Evolutionary conservation across 129 eudicot genomes (phyloP).

Genomic region (Helichrysum umbraculigerum): DNA sequence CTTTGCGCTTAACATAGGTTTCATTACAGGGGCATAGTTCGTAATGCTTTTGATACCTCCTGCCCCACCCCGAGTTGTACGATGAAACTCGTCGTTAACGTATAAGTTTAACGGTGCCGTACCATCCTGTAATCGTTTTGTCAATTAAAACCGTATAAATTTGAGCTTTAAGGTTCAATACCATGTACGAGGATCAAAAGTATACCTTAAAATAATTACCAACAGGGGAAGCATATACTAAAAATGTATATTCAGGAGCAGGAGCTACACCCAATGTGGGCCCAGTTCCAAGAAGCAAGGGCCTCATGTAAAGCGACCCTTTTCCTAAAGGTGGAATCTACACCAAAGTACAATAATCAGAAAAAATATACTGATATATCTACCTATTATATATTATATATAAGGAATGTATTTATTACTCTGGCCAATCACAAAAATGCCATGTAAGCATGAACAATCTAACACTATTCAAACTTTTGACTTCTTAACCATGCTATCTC

Average conservation of each 20-base stretch:
- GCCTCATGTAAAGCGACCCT: conserved; percentile 89
- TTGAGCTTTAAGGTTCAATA: not conserved
- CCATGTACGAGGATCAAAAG: not conserved
- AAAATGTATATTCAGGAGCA: conserved; percentile 81
- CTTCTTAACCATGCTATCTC: too few species aligned
- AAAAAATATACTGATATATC: too few species aligned
- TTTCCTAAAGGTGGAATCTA: conserved; percentile 94
- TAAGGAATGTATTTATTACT: too few species aligned
- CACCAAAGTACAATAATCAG: not conserved
- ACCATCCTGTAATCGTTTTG: conserved; percentile 49
- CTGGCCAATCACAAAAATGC: too few species aligned
- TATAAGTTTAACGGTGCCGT: conserved; percentile 61
- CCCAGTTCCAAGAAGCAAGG: conserved; percentile 87
- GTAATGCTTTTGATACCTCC: conserved; percentile 91
- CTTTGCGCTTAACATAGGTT: conserved; percentile 59
- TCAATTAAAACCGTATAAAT: not conserved
- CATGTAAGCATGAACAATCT: too few species aligned
- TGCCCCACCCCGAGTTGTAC: conserved; percentile 81
- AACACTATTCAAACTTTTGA: too few species aligned
- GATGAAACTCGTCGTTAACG: conserved; percentile 62
- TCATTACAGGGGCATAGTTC: conserved; percentile 86
- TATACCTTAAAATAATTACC: conserved; percentile 81
- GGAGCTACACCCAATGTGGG: conserved; percentile 78
- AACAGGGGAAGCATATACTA: conserved; percentile 89
- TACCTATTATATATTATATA: too few species aligned